These are phyloP conservation scores for Helotiales sp. DNA, from an alignment of 2,329 filamentous ascomycete genomes.

Conservation along the genomic window DNA sequence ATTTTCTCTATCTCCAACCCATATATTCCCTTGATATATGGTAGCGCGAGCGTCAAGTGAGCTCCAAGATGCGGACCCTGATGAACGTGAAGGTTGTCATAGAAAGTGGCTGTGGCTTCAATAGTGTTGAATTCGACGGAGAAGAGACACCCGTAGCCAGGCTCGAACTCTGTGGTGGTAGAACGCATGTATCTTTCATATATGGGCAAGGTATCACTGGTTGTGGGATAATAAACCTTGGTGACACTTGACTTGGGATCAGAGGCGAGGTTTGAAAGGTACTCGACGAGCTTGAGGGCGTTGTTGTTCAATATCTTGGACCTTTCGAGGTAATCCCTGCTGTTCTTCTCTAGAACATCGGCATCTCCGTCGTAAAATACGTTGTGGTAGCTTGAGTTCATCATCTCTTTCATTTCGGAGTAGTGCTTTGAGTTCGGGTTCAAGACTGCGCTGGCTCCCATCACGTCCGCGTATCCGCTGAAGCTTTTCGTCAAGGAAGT, in stretches of 20 bases:
- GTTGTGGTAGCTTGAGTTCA: constrained; percentile 40
- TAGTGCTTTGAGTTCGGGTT: constrained; percentile 48
- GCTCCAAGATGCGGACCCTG: constrained; percentile 55
- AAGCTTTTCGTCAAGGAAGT: constrained; percentile 60
- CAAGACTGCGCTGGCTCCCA: constrained; percentile 52
- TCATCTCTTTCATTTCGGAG: constrained; percentile 35
- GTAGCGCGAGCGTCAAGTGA: constrained; percentile 49
- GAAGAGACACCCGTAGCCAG: constrained; percentile 57
- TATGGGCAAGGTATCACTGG: constrained; percentile 17
- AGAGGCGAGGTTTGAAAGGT: constrained; percentile 36
- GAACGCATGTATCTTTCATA: constrained; percentile 33
- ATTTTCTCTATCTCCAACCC: constrained; percentile 20
- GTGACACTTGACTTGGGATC: constrained; percentile 34
- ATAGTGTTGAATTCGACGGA: constrained; percentile 50
- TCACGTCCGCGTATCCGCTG: constrained; percentile 54
- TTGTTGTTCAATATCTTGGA: constrained; percentile 44
- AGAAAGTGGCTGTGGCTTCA: constrained; percentile 46
- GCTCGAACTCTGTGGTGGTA: constrained; percentile 45
- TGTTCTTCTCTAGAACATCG: constrained; percentile 45
- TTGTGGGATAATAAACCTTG: constrained; percentile 46
- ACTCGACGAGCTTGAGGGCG: constrained; percentile 38
- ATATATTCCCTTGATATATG: constrained; percentile 26
- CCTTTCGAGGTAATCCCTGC: constrained; percentile 43
- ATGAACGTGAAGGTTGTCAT: constrained; percentile 49
- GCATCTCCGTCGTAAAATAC: constrained; percentile 51